A percentile compares a stretch with the other conserved stretches of the same genome.
These are phyloP conservation scores for Leccinum huronense DNA, from an alignment of 1,284 basidiomycete genomes.

Conservation along the genomic window DNA sequence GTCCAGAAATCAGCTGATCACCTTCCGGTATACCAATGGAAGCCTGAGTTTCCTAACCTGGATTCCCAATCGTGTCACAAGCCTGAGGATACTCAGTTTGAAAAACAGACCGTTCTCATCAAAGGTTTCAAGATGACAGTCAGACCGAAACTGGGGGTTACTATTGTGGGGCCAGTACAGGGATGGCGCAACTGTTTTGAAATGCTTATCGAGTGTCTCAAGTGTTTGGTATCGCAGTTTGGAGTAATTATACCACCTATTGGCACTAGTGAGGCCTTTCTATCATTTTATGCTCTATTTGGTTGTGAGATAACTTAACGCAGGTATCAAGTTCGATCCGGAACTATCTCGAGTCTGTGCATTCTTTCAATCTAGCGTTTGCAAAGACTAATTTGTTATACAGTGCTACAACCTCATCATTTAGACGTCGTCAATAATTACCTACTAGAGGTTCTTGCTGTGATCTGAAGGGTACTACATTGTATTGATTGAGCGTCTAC, in stretches of 20 bases:
- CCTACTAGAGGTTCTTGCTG: constrained; percentile 4
- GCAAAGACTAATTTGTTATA: not conserved
- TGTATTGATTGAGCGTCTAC: constrained; percentile 3
- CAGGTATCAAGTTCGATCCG: not conserved
- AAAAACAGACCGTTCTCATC: not conserved
- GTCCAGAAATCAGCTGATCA: not conserved
- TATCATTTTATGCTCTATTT: not conserved
- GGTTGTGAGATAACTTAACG: not conserved
- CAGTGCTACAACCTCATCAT: not conserved
- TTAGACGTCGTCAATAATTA: constrained; percentile 9
- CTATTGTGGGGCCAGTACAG: not conserved
- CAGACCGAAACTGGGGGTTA: not conserved
- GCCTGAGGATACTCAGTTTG: not conserved
- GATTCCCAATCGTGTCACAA: not conserved
- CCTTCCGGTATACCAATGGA: not conserved
- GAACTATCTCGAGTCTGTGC: not conserved
- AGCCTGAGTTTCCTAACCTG: not conserved
- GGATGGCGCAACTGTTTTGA: not conserved
- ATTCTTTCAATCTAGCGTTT: not conserved
- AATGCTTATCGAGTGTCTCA: not conserved
- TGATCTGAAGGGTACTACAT: not conserved
- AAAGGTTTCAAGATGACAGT: not conserved
- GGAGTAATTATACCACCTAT: not conserved
- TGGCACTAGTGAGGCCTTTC: not conserved
- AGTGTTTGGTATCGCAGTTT: not conserved